Evolutionary conservation across 2,329 filamentous ascomycete genomes (phyloP).

Genomic region (Verticillium dahliae): DNA sequence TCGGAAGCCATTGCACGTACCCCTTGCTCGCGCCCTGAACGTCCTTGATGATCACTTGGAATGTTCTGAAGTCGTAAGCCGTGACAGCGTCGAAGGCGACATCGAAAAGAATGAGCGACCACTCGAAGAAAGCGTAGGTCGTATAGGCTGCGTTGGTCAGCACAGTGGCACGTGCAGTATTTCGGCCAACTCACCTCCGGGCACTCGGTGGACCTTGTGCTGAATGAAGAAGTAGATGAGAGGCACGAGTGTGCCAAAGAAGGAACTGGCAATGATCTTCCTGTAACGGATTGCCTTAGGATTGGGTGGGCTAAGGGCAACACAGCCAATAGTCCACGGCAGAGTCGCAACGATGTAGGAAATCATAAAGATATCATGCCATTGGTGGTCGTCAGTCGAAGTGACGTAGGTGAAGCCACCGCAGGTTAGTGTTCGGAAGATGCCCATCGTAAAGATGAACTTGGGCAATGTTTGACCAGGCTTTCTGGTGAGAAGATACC

Average conservation of each 20-base stretch:
- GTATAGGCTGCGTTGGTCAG: constrained; percentile 68
- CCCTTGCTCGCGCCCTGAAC: constrained; percentile 88
- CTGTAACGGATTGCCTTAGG: constrained; percentile 77
- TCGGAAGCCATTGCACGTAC: constrained; percentile 97
- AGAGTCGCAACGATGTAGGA: constrained; percentile 91
- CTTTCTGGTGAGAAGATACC: constrained; percentile 81
- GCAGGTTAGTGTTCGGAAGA: constrained; percentile 87
- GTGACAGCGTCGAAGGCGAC: constrained; percentile 96
- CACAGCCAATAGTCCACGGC: constrained; percentile 89
- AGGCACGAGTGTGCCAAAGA: constrained; percentile 86
- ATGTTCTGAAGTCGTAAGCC: constrained; percentile 79
- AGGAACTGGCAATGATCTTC: constrained; percentile 74
- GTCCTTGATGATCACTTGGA: constrained; percentile 85
- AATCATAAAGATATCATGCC: constrained; percentile 99
- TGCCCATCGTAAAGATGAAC: constrained; percentile 69
- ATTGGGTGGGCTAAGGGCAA: constrained; percentile 82
- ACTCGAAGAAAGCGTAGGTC: constrained; percentile 96
- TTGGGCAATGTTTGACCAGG: constrained; percentile 72
- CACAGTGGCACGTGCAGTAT: too few species aligned
- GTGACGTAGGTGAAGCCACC: constrained; percentile 98
- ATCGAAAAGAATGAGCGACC: constrained; percentile 89
- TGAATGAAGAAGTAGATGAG: constrained; percentile 97
- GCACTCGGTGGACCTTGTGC: constrained; percentile 90
- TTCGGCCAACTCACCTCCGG: constrained; percentile 64
- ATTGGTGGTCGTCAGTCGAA: constrained; percentile 95